Evolutionary conservation across 768 basidiomycete genomes (phyloP).

Genomic region (Hydnomerulius pinastri): DNA sequence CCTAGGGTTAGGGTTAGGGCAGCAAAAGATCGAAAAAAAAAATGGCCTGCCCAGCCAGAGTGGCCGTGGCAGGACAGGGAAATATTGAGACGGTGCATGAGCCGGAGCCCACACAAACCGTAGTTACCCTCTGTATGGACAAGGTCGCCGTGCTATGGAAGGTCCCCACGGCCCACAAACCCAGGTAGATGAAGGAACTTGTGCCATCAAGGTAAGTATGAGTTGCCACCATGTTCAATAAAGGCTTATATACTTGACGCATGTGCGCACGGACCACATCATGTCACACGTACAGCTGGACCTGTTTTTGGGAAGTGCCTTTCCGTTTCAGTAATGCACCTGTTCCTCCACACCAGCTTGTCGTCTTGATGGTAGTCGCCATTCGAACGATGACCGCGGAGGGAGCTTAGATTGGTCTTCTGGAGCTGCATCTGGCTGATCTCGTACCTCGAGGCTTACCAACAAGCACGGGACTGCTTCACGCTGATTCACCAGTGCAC

Average conservation of each 20-base stretch:
- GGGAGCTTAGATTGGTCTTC: too few species aligned
- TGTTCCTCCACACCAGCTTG: too few species aligned
- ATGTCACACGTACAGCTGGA: background rate
- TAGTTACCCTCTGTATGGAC: constrained; percentile 35
- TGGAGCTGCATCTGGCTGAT: too few species aligned
- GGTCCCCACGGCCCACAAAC: constrained; percentile 51
- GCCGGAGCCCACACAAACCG: constrained; percentile 46
- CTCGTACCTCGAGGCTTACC: too few species aligned
- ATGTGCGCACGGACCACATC: constrained; percentile 27
- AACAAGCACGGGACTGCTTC: too few species aligned
- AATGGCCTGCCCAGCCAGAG: constrained; percentile 43
- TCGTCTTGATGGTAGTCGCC: too few species aligned
- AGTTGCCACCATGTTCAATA: constrained; percentile 13
- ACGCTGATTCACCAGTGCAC: background rate
- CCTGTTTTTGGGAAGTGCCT: constrained; percentile 3
- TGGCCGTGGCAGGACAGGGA: constrained; percentile 45
- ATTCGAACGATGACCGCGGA: too few species aligned
- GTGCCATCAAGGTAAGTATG: constrained; percentile 65
- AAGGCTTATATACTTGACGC: constrained; percentile 30
- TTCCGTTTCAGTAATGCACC: background rate
- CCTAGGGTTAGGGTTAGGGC: constrained; percentile 44
- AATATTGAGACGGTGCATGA: constrained; percentile 50
- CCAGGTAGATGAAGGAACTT: constrained; percentile 50
- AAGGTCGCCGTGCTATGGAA: constrained; percentile 26
- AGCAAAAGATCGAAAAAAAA: constrained; percentile 24